Percentiles rank a stretch among this genome's conserved stretches.
phyloP scores from a whole-genome alignment of 148 eudicot genomes.

The Vaccinium vitisidaea region DNA sequence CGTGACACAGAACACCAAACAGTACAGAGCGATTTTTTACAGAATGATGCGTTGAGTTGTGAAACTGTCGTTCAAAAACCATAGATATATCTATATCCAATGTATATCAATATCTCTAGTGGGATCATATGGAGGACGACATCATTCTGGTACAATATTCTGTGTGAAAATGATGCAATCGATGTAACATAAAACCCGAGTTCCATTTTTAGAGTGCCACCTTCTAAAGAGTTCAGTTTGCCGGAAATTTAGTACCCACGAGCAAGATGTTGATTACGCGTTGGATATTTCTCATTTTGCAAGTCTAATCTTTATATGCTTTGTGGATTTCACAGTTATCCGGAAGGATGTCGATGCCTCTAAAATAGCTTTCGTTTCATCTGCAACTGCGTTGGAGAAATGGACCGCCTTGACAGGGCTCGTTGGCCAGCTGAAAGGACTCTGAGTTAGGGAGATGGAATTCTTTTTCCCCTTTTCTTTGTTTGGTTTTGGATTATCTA shows the following conservation, averaged over 20 bases:
- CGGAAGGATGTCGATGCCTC: slow-evolving; percentile 64
- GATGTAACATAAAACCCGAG: background rate
- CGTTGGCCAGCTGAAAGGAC: slow-evolving; percentile 77
- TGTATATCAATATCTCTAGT: too few relatives aligned
- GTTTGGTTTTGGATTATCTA: background rate
- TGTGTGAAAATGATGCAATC: background rate
- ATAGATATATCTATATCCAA: too few relatives aligned
- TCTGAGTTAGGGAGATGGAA: slow-evolving; percentile 32
- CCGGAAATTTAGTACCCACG: background rate
- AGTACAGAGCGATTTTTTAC: background rate
- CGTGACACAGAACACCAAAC: too few relatives aligned
- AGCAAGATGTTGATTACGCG: background rate
- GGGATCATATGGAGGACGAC: background rate
- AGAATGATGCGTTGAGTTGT: background rate
- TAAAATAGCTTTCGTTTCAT: slow-evolving; percentile 78
- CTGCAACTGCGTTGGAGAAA: slow-evolving; percentile 86
- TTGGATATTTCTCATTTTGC: background rate
- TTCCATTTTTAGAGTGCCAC: background rate
- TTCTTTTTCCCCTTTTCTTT: background rate
- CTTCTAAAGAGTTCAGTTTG: background rate
- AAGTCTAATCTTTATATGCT: background rate
- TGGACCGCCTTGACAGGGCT: slow-evolving; percentile 82
- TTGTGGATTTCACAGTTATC: slow-evolving; percentile 37
- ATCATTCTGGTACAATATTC: background rate
- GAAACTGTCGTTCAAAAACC: background rate